phyloP scores from a whole-genome alignment of 305 asterid genomes.

The Ilex paraguariensis region DNA sequence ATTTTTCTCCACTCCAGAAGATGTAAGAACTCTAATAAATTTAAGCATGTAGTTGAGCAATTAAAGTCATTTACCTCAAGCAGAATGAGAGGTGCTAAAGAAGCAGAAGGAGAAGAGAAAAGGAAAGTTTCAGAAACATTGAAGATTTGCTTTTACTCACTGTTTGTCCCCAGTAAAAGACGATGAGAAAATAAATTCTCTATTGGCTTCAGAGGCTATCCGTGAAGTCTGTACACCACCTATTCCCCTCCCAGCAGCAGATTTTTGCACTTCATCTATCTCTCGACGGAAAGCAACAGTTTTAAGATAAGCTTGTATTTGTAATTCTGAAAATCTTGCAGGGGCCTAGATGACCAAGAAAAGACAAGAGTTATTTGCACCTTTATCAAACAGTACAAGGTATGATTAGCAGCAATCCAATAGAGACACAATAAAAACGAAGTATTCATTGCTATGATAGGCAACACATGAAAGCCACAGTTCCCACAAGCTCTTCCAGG shows the following conservation, averaged over 20 bases:
- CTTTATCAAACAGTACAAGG: too few relatives aligned
- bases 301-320: conserved; percentile 92
- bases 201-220: conserved; percentile 95
- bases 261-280: conserved; percentile 86
- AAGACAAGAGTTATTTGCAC: neutral
- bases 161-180: conserved; percentile 82
- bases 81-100: neutral
- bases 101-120: too few relatives aligned
- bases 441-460: too few relatives aligned
- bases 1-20: conserved; percentile 56
- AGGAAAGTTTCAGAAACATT: neutral
- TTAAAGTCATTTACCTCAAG: conserved; percentile 5
- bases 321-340: conserved; percentile 85
- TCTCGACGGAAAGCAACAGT: conserved; percentile 99
- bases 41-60: conserved; percentile 21
- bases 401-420: too few relatives aligned
- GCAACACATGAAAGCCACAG: too few relatives aligned
- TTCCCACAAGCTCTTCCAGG: too few relatives aligned
- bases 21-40: conserved; percentile 57
- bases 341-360: conserved; percentile 63
- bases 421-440: too few relatives aligned
- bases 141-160: conserved; percentile 32
- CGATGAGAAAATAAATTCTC: conserved; percentile 92
- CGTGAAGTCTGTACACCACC: conserved; percentile 90
- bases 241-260: conserved; percentile 91